Evolutionary conservation across 148 eudicot genomes (phyloP), one percentile per base, ranked within the genome.

Genomic region (Euryodendron excelsum): DNA sequence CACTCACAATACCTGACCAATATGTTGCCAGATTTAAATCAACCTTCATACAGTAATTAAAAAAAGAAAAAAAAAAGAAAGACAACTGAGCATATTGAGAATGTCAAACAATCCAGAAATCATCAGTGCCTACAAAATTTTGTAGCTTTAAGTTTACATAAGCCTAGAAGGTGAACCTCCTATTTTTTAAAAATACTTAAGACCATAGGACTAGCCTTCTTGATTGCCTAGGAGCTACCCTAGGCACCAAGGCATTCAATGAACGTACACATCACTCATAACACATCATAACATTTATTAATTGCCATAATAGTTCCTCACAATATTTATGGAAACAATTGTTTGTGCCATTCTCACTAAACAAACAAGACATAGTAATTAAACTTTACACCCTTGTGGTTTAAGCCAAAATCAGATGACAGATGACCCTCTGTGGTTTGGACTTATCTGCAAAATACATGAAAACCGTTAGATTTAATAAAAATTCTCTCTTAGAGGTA

Each of bases 1-100:
- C 99, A 96, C 82, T 96, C 99, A 85, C 99, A 96, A 73, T 96
- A 96, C 84, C 99, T 96, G 88, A 72, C 77, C 78, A 89, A 33
- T 6, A 48, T 3, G 82, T 67, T 58, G 27, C 5, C 47, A 31
- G 39, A 79, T 47, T 23, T 36, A 50, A 5, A 7, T 50, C 41
- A 53, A 63, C 30, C 14, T 79, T n/a, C 39, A 75, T 44, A 56
- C 3, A 23, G 44, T 55, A 69, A 17, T 31, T 8, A 55, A 27
- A 55, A 14, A 8, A 21, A 34, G n/a, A 13, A 55, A 27, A 55
- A 14, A 8, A 21, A 34, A 30, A 1, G 17, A 58, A 34, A 62
- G 50, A 69, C 23, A 56, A 31, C 0, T 18, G 36, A 31, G 48
- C 56, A 12, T 21, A 31, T 27, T 58, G 50, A 13, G 45, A 68